Percentiles rank a stretch among this genome's conserved stretches.
phyloP scores from a whole-genome alignment of 2,329 filamentous ascomycete species.

The Colletotrichum shisoi region DNA sequence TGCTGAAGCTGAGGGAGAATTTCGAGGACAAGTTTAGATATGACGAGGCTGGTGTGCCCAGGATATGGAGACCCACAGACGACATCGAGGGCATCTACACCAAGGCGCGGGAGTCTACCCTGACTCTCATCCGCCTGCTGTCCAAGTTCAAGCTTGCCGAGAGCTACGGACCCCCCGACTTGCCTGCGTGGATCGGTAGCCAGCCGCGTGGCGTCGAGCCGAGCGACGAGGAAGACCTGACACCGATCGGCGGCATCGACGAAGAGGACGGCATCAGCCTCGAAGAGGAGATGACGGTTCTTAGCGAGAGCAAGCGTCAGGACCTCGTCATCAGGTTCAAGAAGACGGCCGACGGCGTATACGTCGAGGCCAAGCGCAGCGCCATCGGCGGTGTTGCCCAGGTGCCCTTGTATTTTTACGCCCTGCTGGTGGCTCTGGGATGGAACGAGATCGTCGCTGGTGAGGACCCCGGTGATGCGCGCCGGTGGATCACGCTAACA shows the following conservation, averaged over 20 bases:
- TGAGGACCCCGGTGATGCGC: slow-evolving; percentile 57
- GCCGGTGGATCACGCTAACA: slow-evolving; percentile 33
- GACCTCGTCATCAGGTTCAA: slow-evolving; percentile 95
- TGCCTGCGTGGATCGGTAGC: slow-evolving; percentile 82
- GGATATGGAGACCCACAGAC: slow-evolving; percentile 95
- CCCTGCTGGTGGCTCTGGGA: slow-evolving; percentile 84
- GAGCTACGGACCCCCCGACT: slow-evolving; percentile 79
- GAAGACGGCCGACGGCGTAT: slow-evolving; percentile 97
- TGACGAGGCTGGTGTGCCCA: slow-evolving; percentile 89
- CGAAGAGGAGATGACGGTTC: slow-evolving; percentile 95
- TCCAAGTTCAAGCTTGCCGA: slow-evolving; percentile 81
- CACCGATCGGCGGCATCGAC: slow-evolving; percentile 90
- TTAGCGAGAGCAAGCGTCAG: slow-evolving; percentile 87
- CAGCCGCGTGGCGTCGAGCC: slow-evolving; percentile 77
- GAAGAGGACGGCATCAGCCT: slow-evolving; percentile 93
- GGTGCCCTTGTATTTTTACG: slow-evolving; percentile 94
- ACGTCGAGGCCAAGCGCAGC: slow-evolving; percentile 95
- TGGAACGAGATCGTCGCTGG: slow-evolving; percentile 98
- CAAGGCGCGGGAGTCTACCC: slow-evolving; percentile 87
- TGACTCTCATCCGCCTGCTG: slow-evolving; percentile 88
- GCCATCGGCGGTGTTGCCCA: slow-evolving; percentile 95
- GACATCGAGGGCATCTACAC: slow-evolving; percentile 98
- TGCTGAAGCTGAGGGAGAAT: slow-evolving; percentile 95
- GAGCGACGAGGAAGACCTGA: slow-evolving; percentile 88
- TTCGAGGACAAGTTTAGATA: slow-evolving; percentile 99